Evolutionary conservation across 169 alveolate genomes (phyloP).

Genomic region (Perkinsus chesapeaki): DNA sequence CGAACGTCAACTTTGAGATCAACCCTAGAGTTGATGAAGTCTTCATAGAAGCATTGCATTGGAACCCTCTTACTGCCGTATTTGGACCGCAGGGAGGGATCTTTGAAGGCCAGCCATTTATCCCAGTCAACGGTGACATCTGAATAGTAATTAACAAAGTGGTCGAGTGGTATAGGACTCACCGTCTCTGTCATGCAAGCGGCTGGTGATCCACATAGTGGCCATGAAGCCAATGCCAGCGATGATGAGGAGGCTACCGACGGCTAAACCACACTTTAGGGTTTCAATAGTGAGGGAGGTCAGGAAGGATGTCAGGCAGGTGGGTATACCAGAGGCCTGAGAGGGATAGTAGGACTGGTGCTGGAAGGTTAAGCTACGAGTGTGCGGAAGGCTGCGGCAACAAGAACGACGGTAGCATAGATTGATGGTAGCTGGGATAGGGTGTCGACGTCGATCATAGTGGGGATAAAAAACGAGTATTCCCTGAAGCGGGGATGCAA

Average conservation of each 20-base stretch:
- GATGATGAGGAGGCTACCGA: background rate
- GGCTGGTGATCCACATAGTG: background rate
- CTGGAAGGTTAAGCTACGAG: background rate
- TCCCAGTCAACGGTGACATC: background rate
- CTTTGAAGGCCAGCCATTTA: background rate
- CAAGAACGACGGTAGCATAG: background rate
- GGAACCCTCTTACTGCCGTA: background rate
- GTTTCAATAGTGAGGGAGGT: background rate
- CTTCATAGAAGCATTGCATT: background rate
- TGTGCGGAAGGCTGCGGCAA: background rate
- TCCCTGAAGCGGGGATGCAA: no score
- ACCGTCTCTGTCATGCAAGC: background rate
- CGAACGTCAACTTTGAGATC: background rate
- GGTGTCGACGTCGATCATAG: background rate
- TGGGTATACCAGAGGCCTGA: background rate
- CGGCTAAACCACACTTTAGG: background rate
- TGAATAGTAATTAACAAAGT: background rate
- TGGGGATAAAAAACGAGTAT: background rate
- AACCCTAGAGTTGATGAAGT: background rate
- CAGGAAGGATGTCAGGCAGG: background rate
- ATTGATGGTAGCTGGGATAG: background rate
- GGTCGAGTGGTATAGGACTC: background rate
- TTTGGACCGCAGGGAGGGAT: background rate
- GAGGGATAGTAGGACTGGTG: background rate
- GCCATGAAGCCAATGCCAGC: background rate